Conservation (phyloP, 2,329 filamentous ascomycete species). For the Drechslera avenae region DNA sequence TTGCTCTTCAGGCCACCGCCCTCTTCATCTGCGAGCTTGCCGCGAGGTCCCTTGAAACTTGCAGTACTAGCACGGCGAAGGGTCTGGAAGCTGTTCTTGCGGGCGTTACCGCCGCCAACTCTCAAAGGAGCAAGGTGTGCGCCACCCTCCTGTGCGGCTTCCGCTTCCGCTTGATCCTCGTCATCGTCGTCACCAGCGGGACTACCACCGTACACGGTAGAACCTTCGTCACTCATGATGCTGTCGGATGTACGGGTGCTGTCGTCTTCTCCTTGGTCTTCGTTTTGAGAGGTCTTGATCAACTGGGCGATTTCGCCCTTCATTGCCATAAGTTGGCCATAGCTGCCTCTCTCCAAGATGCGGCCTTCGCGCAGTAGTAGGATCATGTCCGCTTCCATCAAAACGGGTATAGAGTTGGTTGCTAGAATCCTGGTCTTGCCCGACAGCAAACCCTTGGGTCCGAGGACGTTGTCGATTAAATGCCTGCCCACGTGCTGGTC, state of each 20-base stretch:
- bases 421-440: conserved; percentile 91
- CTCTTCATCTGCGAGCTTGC: conserved; percentile 85
- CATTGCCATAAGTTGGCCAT: conserved; percentile 88
- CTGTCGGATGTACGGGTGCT: conserved; percentile 56
- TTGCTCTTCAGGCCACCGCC: conserved; percentile 75
- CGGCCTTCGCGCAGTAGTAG: conserved; percentile 81
- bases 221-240: conserved; percentile 72
- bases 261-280: conserved; percentile 53
- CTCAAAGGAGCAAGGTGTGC: conserved; percentile 74
- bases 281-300: conserved; percentile 73
- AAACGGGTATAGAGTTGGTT: conserved; percentile 91
- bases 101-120: conserved; percentile 61
- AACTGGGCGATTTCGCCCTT: conserved; percentile 87
- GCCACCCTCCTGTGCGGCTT: conserved; percentile 71
- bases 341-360: conserved; percentile 86
- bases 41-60: conserved; percentile 83
- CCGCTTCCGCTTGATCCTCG: conserved; percentile 58
- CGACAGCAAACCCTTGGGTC: conserved; percentile 77
- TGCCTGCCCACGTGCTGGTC: conserved; percentile 96
- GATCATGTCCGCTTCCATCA: conserved; percentile 89
- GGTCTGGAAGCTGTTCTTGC: conserved; percentile 73
- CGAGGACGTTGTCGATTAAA: conserved; percentile 92
- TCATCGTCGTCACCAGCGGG: conserved; percentile 57
- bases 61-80: conserved; percentile 88
- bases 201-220: conserved; percentile 59